phyloP scores from a whole-genome alignment of 2,329 filamentous ascomycete species.

The Lachnellula subtilissima region DNA sequence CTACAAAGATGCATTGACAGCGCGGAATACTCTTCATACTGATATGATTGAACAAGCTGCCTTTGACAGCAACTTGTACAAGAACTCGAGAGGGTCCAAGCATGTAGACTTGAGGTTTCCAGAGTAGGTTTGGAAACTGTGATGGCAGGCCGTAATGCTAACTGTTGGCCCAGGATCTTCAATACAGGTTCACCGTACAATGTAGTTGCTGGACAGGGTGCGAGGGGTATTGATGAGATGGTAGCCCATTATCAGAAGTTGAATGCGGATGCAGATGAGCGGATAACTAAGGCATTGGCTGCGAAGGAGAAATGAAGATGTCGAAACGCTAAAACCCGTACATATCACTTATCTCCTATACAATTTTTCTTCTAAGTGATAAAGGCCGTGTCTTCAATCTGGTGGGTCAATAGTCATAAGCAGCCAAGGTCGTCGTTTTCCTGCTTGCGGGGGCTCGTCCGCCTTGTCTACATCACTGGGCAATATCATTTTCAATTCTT shows the following conservation, averaged over 20 bases:
- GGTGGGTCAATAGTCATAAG: too few relatives aligned
- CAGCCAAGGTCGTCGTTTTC: too few relatives aligned
- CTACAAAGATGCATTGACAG: constrained; percentile 47
- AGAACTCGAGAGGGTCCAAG: constrained; percentile 38
- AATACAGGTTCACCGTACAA: constrained; percentile 61
- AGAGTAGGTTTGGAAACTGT: constrained; percentile 50
- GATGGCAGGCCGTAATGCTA: constrained; percentile 1
- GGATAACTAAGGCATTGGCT: constrained; percentile 40
- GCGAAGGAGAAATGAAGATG: constrained; percentile 13
- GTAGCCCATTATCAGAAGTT: constrained; percentile 59
- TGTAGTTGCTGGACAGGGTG: constrained; percentile 53
- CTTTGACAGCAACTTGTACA: constrained; percentile 56
- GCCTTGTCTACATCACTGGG: too few relatives aligned
- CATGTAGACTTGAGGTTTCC: constrained; percentile 54
- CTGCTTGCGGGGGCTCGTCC: too few relatives aligned
- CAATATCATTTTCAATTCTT: too few relatives aligned
- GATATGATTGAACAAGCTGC: constrained; percentile 58
- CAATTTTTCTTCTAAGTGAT: not conserved
- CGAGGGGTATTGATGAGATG: constrained; percentile 53
- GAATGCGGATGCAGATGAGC: constrained; percentile 51
- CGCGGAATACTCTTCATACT: constrained; percentile 56
- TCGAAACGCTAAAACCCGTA: constrained; percentile 19
- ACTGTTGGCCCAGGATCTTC: constrained; percentile 48
- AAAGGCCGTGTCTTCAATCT: too few relatives aligned
- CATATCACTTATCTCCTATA: constrained; percentile 10